Evolutionary conservation across 495 filamentous ascomycete genomes (phyloP), one percentile per base, ranked within the genome.

Genomic region (Podospora fimiseda): DNA sequence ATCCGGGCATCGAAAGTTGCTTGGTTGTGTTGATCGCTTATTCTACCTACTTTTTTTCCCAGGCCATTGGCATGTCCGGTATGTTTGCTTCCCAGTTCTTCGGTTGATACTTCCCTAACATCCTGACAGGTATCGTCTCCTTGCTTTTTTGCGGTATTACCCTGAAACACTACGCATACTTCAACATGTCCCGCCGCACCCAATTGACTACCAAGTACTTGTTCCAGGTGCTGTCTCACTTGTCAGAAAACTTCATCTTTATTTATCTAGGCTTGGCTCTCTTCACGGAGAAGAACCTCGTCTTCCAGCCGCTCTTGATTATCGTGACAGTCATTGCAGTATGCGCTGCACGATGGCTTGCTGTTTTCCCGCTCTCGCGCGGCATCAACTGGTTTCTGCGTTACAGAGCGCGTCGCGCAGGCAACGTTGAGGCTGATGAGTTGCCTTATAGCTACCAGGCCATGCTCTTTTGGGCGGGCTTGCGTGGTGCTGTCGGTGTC

Each of bases 241-340:
- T 98, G 36, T 93, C 91, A 0, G 93, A 98, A 72, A 98, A 98
- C 70, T 98, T 98, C 58, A 98, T 98, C 62, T 98, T 98, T 74
- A 98, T 98, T 68, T 98, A 97, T 64, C 81, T 98, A 1, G 93
- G 93, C 0, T 75, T 98, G 13, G 90, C 93, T 1, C 78, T 98
- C 23, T 96, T 98, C 66, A 95, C 94, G 2, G 90, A 96, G 58
- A 80, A 80, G 18, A 77, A 85, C 20, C 74, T 97, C n/a, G 80
- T 85, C 43, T 97, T 91, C 73, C 93, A 95, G 60, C 93, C 93
- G 0, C 79, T 95, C n/a, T 88, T 98, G 64, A 96, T 97, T 57
- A 81, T 98, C 37, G 84, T 98, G 47, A 87, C 92, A 0, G 83
- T 95, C 8, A 67, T 94, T 50, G 90, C 93, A 2, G 95, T 98